A percentile compares a stretch with the other conserved stretches of the same genome.
Evolutionary conservation across 73 alveolate species (phyloP).

Genomic region (Blepharisma stoltei): DNA sequence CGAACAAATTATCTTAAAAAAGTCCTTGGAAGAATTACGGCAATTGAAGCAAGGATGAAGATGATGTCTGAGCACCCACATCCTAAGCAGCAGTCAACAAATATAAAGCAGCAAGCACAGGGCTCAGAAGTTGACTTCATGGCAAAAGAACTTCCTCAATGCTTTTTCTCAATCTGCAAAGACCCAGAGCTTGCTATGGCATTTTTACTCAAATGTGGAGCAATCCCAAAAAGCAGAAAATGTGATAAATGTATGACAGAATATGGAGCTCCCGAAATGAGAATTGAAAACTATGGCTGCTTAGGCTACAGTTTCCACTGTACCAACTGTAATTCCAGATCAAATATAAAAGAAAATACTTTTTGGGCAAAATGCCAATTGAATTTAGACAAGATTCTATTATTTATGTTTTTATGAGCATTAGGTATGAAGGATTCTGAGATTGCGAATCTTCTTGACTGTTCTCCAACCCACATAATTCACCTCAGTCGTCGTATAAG

Average conservation of each 20-base stretch:
- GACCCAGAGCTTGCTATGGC: background rate
- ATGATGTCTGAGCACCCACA: no score
- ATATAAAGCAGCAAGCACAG: no score
- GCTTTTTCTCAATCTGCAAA: constrained; percentile 5
- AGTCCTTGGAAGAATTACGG: no score
- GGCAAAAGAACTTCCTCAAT: background rate
- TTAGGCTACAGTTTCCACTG: background rate
- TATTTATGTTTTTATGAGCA: constrained; percentile 9
- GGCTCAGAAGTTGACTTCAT: background rate
- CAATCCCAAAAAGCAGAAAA: background rate
- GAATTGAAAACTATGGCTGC: background rate
- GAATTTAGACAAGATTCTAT: background rate
- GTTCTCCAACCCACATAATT: background rate
- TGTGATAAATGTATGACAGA: constrained; percentile 13
- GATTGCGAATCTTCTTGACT: background rate
- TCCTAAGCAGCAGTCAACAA: no score
- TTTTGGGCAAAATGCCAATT: constrained; percentile 7
- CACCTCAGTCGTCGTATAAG: background rate
- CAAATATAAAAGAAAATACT: background rate
- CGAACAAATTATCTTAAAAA: no score
- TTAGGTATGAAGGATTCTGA: background rate
- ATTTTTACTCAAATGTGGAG: background rate
- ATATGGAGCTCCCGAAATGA: background rate
- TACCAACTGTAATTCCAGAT: background rate
- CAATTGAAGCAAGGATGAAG: no score